These are phyloP conservation scores for Cymbopogon citratus DNA, from an alignment of 176 grass and related monocot species.

Conservation along the genomic window DNA sequence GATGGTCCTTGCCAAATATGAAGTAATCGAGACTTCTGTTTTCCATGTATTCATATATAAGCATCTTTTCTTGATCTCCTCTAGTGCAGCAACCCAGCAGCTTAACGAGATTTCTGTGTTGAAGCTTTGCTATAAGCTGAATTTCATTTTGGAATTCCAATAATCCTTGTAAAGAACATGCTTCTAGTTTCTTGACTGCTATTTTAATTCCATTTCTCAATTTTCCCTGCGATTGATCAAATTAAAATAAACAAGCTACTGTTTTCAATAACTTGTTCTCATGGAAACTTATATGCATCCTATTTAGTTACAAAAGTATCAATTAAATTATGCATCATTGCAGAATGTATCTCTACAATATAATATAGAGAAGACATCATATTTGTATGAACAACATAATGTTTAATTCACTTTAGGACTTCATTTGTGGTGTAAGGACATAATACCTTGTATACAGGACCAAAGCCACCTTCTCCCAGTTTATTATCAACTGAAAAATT, in stretches of 20 bases:
- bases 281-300: neutral
- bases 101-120: slow-evolving; percentile 51
- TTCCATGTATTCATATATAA: slow-evolving; percentile 70
- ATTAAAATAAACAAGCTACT: neutral
- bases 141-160: slow-evolving; percentile 55
- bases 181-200: slow-evolving; percentile 54
- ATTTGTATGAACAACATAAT: neutral
- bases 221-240: slow-evolving; percentile 32
- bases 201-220: slow-evolving; percentile 37
- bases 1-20: slow-evolving; percentile 42
- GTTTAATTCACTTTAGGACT: neutral
- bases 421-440: neutral
- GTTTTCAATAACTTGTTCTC: neutral
- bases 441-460: slow-evolving; percentile 62
- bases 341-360: neutral
- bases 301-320: neutral
- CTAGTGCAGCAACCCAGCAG: slow-evolving; percentile 41
- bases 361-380: neutral
- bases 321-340: neutral
- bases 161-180: slow-evolving; percentile 55
- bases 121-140: slow-evolving; percentile 45
- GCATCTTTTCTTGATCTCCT: slow-evolving; percentile 43
- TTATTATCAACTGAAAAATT: slow-evolving; percentile 47
- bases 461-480: slow-evolving; percentile 65
- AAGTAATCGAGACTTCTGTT: slow-evolving; percentile 70